Percentiles rank a stretch among this genome's conserved stretches.
Conservation (phyloP, 495 filamentous ascomycete genomes). For the Xylaria bambusicola region DNA sequence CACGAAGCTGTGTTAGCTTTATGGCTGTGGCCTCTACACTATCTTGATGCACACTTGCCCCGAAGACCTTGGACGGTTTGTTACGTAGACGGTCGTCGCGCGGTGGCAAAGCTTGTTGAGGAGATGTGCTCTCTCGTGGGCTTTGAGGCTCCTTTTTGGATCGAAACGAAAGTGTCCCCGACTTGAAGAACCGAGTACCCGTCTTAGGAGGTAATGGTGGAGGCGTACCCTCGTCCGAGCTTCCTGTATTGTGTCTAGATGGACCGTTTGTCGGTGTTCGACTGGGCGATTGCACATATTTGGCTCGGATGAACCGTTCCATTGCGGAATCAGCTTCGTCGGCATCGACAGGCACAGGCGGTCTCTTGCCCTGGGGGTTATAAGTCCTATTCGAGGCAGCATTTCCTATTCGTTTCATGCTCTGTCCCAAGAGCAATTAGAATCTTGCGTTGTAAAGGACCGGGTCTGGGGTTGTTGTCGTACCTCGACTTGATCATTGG, state of each 20-base stretch:
- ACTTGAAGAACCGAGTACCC: conserved; percentile 73
- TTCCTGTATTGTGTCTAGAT: conserved; percentile 46
- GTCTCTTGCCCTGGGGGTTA: conserved; percentile 80
- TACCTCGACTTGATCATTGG: conserved; percentile 94
- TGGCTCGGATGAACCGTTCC: conserved; percentile 91
- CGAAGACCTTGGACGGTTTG: conserved; percentile 67
- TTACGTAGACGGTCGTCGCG: conserved; percentile 43
- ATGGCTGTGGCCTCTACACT: conserved; percentile 50
- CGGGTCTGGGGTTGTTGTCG: conserved; percentile 24
- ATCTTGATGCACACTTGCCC: conserved; percentile 58
- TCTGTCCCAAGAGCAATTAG: conserved; percentile 50
- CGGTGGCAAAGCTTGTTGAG: conserved; percentile 3
- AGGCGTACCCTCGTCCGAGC: conserved; percentile 59
- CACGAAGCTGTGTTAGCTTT: conserved; percentile 75
- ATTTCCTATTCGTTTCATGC: conserved; percentile 92
- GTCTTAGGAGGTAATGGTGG: conserved; percentile 87
- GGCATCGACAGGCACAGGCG: conserved; percentile 79
- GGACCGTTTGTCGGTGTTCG: conserved; percentile 29
- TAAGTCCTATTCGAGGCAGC: conserved; percentile 77
- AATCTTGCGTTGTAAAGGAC: background rate
- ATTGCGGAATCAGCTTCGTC: conserved; percentile 91
- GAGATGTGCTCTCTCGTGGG: conserved; percentile 26
- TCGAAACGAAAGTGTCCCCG: conserved; percentile 69
- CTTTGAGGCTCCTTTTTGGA: conserved; percentile 45
- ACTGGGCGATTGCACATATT: conserved; percentile 66